Percentiles rank a stretch among this genome's conserved stretches.
Evolutionary conservation across 176 grass and related monocot species (phyloP).

Genomic region (Dendrocalamus sinicus): DNA sequence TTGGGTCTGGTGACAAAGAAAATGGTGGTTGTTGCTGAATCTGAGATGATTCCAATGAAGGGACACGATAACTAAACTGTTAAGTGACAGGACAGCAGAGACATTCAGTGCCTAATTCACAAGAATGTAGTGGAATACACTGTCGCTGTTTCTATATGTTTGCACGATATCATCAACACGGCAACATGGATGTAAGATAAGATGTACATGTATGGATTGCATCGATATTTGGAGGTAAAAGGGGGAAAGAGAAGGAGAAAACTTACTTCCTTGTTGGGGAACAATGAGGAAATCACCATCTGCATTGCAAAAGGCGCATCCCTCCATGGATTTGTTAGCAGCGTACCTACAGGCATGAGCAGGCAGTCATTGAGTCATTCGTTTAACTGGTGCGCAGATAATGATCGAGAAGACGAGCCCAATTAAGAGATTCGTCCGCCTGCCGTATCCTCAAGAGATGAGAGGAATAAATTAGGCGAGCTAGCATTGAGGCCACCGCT

Average conservation of each 20-base stretch:
- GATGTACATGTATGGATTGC: not conserved
- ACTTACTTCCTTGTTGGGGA: slow-evolving; percentile 83
- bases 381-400: too few relatives aligned
- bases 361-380: not conserved
- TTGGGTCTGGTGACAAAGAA: not conserved
- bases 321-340: slow-evolving; percentile 89
- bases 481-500: not conserved
- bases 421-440: too few relatives aligned
- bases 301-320: slow-evolving; percentile 86
- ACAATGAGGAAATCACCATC: slow-evolving; percentile 95
- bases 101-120: not conserved
- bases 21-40: not conserved
- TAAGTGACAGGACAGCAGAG: not conserved
- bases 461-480: not conserved
- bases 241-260: not conserved
- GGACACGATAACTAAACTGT: too few relatives aligned
- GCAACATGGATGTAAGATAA: not conserved
- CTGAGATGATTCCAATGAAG: not conserved
- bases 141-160: not conserved
- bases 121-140: too few relatives aligned
- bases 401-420: too few relatives aligned
- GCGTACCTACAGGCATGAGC: slow-evolving; percentile 61
- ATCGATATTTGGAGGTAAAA: not conserved
- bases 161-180: not conserved
- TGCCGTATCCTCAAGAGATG: not conserved